A percentile compares a stretch with the other conserved stretches of the same genome.
Evolutionary conservation across 1,284 basidiomycete genomes (phyloP).

Genomic region (Afroboletus lepidellus): DNA sequence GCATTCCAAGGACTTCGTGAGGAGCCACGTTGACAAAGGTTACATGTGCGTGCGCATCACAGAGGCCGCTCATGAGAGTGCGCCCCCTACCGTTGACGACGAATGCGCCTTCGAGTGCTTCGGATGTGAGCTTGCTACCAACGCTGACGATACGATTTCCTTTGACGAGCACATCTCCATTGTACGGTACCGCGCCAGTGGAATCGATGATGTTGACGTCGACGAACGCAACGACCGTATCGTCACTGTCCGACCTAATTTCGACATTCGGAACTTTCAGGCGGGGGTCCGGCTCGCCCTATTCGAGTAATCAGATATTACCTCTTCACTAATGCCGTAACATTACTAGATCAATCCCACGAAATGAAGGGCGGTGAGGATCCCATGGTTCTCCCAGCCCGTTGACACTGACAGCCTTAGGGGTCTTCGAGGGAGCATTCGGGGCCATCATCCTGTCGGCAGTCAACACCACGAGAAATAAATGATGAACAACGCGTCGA

Average conservation of each 20-base stretch:
- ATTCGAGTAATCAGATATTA: not conserved
- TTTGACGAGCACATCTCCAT: conserved; percentile 33
- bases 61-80: conserved; percentile 32
- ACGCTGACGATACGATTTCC: conserved; percentile 33
- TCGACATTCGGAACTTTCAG: conserved; percentile 28
- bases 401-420: conserved; percentile 10
- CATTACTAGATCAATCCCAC: conserved; percentile 26
- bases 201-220: conserved; percentile 36
- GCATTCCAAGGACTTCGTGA: conserved; percentile 26
- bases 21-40: conserved; percentile 26
- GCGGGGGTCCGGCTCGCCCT: conserved; percentile 25
- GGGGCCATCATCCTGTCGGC: conserved; percentile 21
- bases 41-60: conserved; percentile 31
- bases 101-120: conserved; percentile 15
- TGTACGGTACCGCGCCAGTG: conserved; percentile 29
- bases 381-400: conserved; percentile 30
- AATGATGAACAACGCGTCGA: not conserved
- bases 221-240: conserved; percentile 26
- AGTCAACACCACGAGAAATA: not conserved
- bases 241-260: conserved; percentile 23
- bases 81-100: conserved; percentile 29
- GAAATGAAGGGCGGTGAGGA: conserved; percentile 19
- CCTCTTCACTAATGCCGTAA: not conserved
- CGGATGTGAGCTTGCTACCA: conserved; percentile 21
- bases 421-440: not conserved